These are phyloP conservation scores for Beauveria scarabaeidicola DNA, from an alignment of 2,329 filamentous ascomycete species.

Conservation along the genomic window DNA sequence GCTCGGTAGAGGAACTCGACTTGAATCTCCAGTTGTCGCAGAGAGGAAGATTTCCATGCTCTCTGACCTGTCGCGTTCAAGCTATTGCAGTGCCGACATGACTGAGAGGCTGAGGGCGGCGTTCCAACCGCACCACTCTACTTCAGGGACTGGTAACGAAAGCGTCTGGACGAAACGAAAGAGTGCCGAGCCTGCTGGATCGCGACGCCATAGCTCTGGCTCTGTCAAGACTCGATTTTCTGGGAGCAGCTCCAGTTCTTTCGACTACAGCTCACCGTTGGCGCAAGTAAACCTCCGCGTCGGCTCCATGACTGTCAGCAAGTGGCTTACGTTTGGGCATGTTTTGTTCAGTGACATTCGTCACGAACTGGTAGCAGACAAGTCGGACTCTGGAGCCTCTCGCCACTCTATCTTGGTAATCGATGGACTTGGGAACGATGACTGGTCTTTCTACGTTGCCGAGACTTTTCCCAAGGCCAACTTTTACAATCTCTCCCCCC, in stretches of 20 bases:
- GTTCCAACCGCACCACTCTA: slow-evolving; percentile 36
- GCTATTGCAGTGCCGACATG: slow-evolving; percentile 47
- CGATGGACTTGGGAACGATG: slow-evolving; percentile 77
- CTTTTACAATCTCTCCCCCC: slow-evolving; percentile 67
- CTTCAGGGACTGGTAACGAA: slow-evolving; percentile 34
- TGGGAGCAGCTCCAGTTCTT: slow-evolving; percentile 36
- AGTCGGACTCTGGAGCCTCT: slow-evolving; percentile 32
- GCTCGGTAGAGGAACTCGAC: slow-evolving; percentile 25
- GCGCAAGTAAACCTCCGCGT: slow-evolving; percentile 69
- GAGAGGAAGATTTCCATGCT: slow-evolving; percentile 25
- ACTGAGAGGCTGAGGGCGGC: slow-evolving; percentile 42
- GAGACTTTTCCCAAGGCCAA: slow-evolving; percentile 67
- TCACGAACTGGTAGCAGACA: slow-evolving; percentile 51
- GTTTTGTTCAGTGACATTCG: slow-evolving; percentile 75
- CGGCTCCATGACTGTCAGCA: slow-evolving; percentile 76
- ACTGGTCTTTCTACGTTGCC: slow-evolving; percentile 82
- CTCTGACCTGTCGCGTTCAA: slow-evolving; percentile 35
- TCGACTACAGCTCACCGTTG: slow-evolving; percentile 52
- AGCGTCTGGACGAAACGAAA: slow-evolving; percentile 21
- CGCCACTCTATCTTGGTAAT: slow-evolving; percentile 62
- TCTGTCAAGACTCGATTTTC: slow-evolving; percentile 32
- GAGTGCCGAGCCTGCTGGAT: not conserved
- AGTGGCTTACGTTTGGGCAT: slow-evolving; percentile 79
- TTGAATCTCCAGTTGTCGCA: slow-evolving; percentile 39
- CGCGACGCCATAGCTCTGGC: slow-evolving; percentile 22